Evolutionary conservation across 768 basidiomycete genomes (phyloP).

Genomic region (Kwoniella europaea): DNA sequence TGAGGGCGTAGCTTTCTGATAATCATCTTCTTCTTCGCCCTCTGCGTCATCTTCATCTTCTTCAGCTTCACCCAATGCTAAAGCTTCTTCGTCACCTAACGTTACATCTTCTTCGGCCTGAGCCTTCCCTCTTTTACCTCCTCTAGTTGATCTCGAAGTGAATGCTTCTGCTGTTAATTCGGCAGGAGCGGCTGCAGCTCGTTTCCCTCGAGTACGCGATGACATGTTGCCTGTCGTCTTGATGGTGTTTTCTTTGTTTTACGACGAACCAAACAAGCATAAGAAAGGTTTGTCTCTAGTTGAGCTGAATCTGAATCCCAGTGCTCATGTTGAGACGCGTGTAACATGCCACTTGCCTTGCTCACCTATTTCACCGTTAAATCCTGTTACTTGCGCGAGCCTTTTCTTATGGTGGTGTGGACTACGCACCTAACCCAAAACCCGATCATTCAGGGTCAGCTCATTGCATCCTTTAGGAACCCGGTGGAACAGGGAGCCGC

Average conservation of each 20-base stretch:
- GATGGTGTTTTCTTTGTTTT: background rate
- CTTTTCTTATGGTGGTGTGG: too few relatives aligned
- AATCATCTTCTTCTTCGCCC: slow-evolving; percentile 13
- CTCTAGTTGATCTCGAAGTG: slow-evolving; percentile 8
- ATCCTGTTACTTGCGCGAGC: too few relatives aligned
- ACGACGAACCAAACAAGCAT: background rate
- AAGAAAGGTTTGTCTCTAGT: too few relatives aligned
- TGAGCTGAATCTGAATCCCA: background rate
- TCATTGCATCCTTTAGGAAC: background rate
- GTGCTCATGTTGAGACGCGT: background rate
- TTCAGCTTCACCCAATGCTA: slow-evolving; percentile 30
- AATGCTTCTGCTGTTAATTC: slow-evolving; percentile 11
- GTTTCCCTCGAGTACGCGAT: slow-evolving; percentile 15
- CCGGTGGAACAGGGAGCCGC: background rate
- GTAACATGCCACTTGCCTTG: background rate
- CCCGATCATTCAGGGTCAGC: background rate
- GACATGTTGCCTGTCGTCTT: slow-evolving; percentile 12
- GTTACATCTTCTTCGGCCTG: slow-evolving; percentile 20
- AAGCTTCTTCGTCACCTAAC: slow-evolving; percentile 14
- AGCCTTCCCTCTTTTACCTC: slow-evolving; percentile 9
- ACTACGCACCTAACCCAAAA: background rate
- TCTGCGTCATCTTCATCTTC: slow-evolving; percentile 19
- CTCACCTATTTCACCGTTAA: too few relatives aligned
- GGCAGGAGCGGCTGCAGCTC: slow-evolving; percentile 6
- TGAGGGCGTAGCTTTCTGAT: background rate